phyloP scores from a whole-genome alignment of 257 asterid species.

The Fraxinus pennsylvanica region DNA sequence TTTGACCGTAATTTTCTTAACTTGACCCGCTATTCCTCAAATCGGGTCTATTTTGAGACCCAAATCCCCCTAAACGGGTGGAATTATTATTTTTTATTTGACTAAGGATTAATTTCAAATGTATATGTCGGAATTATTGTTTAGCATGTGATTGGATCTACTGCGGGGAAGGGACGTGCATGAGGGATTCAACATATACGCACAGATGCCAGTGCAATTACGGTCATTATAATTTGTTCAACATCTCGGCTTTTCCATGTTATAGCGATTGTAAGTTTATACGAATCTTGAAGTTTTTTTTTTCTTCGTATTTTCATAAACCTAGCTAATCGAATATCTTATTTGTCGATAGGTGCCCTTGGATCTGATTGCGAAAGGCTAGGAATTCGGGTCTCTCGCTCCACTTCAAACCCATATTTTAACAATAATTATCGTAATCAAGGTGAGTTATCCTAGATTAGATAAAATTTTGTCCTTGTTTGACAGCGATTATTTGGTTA shows the following conservation, averaged over 20 bases:
- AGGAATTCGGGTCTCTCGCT: slow-evolving; percentile 44
- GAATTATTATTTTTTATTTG: not conserved
- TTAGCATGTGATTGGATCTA: slow-evolving; percentile 71
- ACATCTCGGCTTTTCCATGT: slow-evolving; percentile 65
- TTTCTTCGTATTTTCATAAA: not conserved
- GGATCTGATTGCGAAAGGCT: slow-evolving; percentile 61
- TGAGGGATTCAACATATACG: slow-evolving; percentile 36
- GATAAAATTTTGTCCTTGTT: too few relatives aligned
- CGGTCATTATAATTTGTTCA: slow-evolving; percentile 59
- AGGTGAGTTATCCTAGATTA: not conserved
- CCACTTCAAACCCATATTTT: slow-evolving; percentile 41
- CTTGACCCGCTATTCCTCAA: not conserved
- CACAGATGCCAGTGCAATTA: slow-evolving; percentile 62
- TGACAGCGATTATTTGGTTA: too few relatives aligned
- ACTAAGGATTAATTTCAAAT: too few relatives aligned
- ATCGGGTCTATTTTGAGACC: not conserved
- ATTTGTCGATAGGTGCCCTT: slow-evolving; percentile 52
- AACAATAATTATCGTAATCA: slow-evolving; percentile 32
- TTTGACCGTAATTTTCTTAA: slow-evolving; percentile 53
- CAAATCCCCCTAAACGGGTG: not conserved
- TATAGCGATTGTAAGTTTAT: slow-evolving; percentile 54
- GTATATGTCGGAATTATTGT: not conserved
- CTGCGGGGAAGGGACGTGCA: slow-evolving; percentile 77
- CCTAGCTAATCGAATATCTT: not conserved
- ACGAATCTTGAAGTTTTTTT: too few relatives aligned